Percentiles rank a stretch among this genome's conserved stretches.
Evolutionary conservation across 2,329 filamentous ascomycete species (phyloP).

Genomic region (Alternaria gaisen): DNA sequence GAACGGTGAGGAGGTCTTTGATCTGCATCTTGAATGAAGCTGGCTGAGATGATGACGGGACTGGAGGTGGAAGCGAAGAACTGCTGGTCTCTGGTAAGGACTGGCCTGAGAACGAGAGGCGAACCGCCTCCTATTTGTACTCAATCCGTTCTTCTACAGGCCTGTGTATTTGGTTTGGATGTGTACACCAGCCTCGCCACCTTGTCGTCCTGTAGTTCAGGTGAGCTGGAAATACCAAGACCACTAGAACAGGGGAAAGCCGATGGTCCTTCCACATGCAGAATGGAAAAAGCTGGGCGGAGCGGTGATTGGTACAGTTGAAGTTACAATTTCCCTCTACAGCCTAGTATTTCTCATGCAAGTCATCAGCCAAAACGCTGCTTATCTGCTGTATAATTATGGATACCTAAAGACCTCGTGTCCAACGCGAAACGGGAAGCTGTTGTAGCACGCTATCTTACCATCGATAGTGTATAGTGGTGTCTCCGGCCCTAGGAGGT

Average conservation of each 20-base stretch:
- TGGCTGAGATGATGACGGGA: neutral
- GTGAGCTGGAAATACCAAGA: neutral
- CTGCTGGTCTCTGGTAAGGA: neutral
- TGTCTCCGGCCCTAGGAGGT: constrained; percentile 2
- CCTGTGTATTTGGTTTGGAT: neutral
- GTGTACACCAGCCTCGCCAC: constrained; percentile 1
- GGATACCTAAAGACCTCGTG: neutral
- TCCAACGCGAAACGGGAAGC: neutral
- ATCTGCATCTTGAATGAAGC: constrained; percentile 6
- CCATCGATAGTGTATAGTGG: neutral
- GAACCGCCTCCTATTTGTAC: constrained; percentile 1
- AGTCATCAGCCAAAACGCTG: neutral
- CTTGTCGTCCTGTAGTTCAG: neutral
- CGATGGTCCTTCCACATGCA: constrained; percentile 2
- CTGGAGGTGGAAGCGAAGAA: constrained; percentile 3
- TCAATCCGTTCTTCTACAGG: neutral
- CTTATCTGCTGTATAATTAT: neutral
- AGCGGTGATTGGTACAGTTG: neutral
- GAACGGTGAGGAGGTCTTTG: constrained; percentile 1
- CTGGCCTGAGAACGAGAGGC: neutral
- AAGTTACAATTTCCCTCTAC: neutral
- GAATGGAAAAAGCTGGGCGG: neutral
- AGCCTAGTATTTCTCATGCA: constrained; percentile 1
- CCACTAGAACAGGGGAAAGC: neutral
- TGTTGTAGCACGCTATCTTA: neutral